Base-by-base conservation (phyloP, 2,329 filamentous ascomycete genomes). In the Colletotrichum destructivum region DNA sequence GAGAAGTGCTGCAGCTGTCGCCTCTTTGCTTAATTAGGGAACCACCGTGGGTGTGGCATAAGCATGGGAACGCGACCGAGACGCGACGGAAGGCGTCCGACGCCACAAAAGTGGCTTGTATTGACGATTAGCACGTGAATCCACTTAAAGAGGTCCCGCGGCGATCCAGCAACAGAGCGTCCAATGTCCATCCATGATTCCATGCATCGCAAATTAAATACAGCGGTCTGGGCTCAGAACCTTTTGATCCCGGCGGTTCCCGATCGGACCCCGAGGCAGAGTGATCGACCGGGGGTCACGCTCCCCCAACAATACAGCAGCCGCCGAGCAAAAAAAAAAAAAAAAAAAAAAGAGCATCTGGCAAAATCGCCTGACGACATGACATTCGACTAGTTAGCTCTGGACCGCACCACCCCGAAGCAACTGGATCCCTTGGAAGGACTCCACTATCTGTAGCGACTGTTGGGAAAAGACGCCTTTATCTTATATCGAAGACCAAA, bases 271-370 rank as follows among this genome's bases (percentile, higher is more conserved):
- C 65, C 66, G 69, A 69, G 60, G 66, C 66, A 72, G 49, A n/a
- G 23, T 35, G 56, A 44, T 64, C 46, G 4, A 49, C 68, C 44
- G 49, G 44, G 44, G 42, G 44, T 57, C 64, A 68, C 56, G 15
- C 42, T 62, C 21, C 65, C 59, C 60, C 65, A 71, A 63, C 54
- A 46, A 69, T 63, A 47, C 60, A 15, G 40, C 40, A 66, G 54
- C 26, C 65, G 52, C 70, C 71, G 74, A 70, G 71, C 70, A 65
- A 62, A 73, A 66, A 72, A 73, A 69, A 72, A 55, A 63, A 55
- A 35, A 56, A n/a, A 40, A 57, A 62, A 70, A 68, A 73, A 72
- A 73, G 70, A 62, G 57, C 65, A 64, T 31, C 67, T 59, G 68
- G 65, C 64, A 76, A 13, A 26, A 23, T 31, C 18, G 54, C 63